These are phyloP conservation scores for Cucumis cinereus DNA, from an alignment of 306 rosid species.

Conservation along the genomic window DNA sequence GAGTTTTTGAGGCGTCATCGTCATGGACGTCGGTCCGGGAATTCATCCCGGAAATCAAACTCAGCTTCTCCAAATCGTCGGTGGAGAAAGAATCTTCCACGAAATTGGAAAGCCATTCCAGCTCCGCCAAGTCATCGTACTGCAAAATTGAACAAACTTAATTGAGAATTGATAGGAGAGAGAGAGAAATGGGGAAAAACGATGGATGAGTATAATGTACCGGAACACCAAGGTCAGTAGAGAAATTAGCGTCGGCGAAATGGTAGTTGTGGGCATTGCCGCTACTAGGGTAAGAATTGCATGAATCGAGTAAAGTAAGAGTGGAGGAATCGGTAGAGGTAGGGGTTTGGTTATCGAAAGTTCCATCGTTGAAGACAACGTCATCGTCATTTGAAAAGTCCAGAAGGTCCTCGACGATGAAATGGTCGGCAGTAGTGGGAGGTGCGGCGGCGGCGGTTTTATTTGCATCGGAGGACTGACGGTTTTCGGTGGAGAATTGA, in stretches of 20 bases:
- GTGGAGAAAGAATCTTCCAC: slow-evolving; percentile 78
- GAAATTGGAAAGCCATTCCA: slow-evolving; percentile 84
- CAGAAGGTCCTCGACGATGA: slow-evolving; percentile 73
- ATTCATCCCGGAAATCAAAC: slow-evolving; percentile 58
- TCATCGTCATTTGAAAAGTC: slow-evolving; percentile 63
- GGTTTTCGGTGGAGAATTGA: slow-evolving; percentile 31
- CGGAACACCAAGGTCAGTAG: slow-evolving; percentile 73
- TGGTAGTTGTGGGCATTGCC: slow-evolving; percentile 22
- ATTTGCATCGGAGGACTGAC: slow-evolving; percentile 12
- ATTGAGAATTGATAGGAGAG: background rate
- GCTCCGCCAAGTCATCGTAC: slow-evolving; percentile 78
- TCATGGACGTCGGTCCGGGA: slow-evolving; percentile 16
- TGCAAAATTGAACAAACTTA: slow-evolving; percentile 4
- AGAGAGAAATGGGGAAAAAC: background rate
- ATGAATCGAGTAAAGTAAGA: slow-evolving; percentile 27
- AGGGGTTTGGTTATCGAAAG: slow-evolving; percentile 26
- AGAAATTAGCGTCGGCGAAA: slow-evolving; percentile 34
- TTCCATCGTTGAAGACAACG: slow-evolving; percentile 12
- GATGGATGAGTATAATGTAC: slow-evolving; percentile 17
- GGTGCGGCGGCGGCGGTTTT: no score
- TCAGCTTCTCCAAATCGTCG: slow-evolving; percentile 68
- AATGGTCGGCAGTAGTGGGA: slow-evolving; percentile 27
- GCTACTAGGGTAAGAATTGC: slow-evolving; percentile 39
- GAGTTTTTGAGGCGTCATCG: slow-evolving; percentile 12
- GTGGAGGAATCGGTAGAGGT: slow-evolving; percentile 38